Conservation (phyloP, 176 grass and related monocot genomes). For the Rhynchospora pubera region DNA sequence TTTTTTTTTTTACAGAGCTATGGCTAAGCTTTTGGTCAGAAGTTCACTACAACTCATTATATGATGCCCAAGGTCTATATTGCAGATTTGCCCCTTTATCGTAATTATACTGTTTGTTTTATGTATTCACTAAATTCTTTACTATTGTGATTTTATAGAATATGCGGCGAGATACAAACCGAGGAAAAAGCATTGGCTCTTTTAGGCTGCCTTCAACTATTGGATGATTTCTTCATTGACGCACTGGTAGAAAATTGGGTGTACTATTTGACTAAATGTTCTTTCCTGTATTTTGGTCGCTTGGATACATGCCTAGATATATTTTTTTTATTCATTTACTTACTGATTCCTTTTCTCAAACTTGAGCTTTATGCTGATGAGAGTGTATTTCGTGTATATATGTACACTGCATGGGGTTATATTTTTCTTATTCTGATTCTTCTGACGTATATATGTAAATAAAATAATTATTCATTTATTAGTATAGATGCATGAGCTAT, state of each 20-base stretch:
- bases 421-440: background rate
- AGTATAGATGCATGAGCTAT: background rate
- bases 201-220: constrained; percentile 23
- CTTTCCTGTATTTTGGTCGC: background rate
- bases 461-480: background rate
- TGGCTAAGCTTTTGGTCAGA: constrained; percentile 99
- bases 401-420: background rate
- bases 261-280: background rate
- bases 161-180: constrained; percentile 63
- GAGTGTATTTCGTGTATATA: constrained; percentile 5
- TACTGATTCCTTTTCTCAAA: background rate
- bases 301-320: background rate
- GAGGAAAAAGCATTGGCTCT: constrained; percentile 92
- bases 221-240: background rate
- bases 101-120: background rate
- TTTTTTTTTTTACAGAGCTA: constrained; percentile 48
- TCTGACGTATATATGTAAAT: background rate
- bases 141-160: constrained; percentile 38
- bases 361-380: background rate
- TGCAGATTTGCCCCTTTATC: background rate
- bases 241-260: background rate
- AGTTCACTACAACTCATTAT: constrained; percentile 96
- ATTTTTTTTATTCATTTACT: background rate
- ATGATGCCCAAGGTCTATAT: constrained; percentile 73
- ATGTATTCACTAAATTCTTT: background rate